These are phyloP conservation scores for Cyberlindnera amylophila DNA, from an alignment of 805 yeast genomes.

Conservation along the genomic window DNA sequence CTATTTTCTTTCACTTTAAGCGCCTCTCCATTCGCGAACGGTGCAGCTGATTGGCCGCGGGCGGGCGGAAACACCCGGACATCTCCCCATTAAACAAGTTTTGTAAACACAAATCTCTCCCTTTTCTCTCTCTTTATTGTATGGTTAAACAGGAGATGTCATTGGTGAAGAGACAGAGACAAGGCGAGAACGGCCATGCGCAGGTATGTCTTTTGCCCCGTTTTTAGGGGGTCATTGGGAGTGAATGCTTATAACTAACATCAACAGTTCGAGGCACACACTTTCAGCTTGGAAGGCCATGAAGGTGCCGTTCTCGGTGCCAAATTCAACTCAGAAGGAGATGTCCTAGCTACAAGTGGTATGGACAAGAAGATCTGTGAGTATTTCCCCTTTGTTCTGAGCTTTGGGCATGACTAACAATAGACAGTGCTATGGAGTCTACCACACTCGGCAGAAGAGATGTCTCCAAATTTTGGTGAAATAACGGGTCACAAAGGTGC, in stretches of 20 bases:
- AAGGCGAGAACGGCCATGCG: constrained; percentile 6
- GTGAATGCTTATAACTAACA: constrained; percentile 6
- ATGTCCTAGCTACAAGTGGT: constrained; percentile 58
- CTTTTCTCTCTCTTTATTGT: not conserved
- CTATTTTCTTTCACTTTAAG: not conserved
- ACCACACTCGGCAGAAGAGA: constrained; percentile 19
- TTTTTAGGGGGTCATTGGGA: not conserved
- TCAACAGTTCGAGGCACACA: constrained; percentile 15
- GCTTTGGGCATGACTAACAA: constrained; percentile 3
- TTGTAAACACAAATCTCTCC: too few relatives aligned
- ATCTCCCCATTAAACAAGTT: too few relatives aligned
- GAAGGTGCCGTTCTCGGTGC: constrained; percentile 49
- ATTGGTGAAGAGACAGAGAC: constrained; percentile 33
- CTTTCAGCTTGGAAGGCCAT: constrained; percentile 46
- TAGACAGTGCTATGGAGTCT: constrained; percentile 23
- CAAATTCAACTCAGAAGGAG: constrained; percentile 50
- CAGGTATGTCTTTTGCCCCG: constrained; percentile 17
- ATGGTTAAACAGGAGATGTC: constrained; percentile 27
- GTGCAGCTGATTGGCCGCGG: constrained; percentile 17
- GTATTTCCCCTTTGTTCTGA: not conserved
- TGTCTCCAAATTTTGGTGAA: constrained; percentile 39
- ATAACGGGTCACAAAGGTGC: constrained; percentile 61
- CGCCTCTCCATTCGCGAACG: constrained; percentile 8
- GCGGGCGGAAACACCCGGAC: constrained; percentile 14
- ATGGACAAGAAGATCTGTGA: constrained; percentile 44